Percentiles rank a stretch among this genome's conserved stretches.
phyloP scores from a whole-genome alignment of 2,329 filamentous ascomycete species.

The Aaosphaeria pasadenensis region DNA sequence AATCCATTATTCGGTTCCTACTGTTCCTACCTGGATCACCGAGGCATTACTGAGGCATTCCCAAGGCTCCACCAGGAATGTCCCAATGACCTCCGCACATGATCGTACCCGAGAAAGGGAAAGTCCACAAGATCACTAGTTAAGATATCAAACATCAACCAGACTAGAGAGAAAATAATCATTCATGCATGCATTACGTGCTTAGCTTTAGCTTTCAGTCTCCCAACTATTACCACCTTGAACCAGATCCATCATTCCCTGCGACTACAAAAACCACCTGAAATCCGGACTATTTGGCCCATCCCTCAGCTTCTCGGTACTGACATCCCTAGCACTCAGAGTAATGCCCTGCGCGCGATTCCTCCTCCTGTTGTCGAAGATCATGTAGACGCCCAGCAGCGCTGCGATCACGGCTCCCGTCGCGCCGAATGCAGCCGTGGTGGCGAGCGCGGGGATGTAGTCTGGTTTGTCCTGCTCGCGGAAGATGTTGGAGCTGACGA shows the following conservation, averaged over 20 bases:
- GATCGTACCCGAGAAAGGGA: neutral
- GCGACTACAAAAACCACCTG: conserved; percentile 40
- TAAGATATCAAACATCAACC: no score
- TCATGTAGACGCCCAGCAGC: conserved; percentile 62
- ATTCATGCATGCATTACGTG: no score
- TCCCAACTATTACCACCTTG: no score
- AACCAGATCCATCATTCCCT: no score
- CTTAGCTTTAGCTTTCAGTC: no score
- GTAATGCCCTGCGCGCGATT: conserved; percentile 56
- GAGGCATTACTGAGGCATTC: neutral
- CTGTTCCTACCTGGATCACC: neutral
- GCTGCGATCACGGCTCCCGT: conserved; percentile 55
- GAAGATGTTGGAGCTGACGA: conserved; percentile 69
- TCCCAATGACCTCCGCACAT: conserved; percentile 2
- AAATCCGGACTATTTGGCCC: conserved; percentile 44
- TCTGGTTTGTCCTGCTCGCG: conserved; percentile 61
- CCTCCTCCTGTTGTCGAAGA: conserved; percentile 61
- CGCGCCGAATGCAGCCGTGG: conserved; percentile 63
- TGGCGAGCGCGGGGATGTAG: conserved; percentile 64
- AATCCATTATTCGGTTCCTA: neutral
- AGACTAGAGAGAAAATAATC: no score
- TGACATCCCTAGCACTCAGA: conserved; percentile 51
- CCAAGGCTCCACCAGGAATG: neutral
- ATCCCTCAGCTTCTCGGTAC: conserved; percentile 45
- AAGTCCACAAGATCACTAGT: no score